Evolutionary conservation across 2,329 filamentous ascomycete genomes (phyloP).

Genomic region (Rhynchosporium graminicola): DNA sequence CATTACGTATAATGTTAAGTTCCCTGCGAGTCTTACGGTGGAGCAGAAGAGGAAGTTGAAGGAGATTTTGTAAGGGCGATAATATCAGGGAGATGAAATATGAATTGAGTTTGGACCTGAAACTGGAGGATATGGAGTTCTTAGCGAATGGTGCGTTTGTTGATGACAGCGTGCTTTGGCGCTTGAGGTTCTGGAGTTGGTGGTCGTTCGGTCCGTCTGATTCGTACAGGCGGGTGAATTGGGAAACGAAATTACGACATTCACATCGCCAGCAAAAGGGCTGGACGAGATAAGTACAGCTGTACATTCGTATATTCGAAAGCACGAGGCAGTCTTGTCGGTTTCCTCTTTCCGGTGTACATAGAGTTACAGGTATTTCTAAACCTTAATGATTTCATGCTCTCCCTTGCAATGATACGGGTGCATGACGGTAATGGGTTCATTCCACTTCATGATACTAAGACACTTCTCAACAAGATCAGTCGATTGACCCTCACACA

Average conservation of each 20-base stretch:
- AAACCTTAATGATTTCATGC: constrained; percentile 2
- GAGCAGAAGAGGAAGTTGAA: constrained; percentile 79
- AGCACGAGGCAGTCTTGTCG: not conserved
- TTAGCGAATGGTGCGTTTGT: not conserved
- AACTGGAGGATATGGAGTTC: not conserved
- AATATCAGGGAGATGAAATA: not conserved
- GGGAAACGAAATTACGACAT: constrained; percentile 1
- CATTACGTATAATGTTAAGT: constrained; percentile 89
- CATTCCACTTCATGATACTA: too few relatives aligned
- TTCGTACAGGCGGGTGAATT: not conserved
- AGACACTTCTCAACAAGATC: too few relatives aligned
- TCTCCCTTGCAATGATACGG: too few relatives aligned
- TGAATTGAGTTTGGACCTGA: not conserved
- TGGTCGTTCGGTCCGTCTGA: not conserved
- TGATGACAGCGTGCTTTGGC: constrained; percentile 1
- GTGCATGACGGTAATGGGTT: too few relatives aligned
- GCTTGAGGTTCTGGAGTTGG: constrained; percentile 3
- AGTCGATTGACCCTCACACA: too few relatives aligned
- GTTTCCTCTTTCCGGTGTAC: not conserved
- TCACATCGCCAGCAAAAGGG: not conserved
- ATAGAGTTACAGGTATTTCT: constrained; percentile 6
- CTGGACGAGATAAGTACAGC: not conserved
- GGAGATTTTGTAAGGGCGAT: constrained; percentile 63
- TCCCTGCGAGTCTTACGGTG: constrained; percentile 74
- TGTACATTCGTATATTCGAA: not conserved